Percentiles rank a stretch among this genome's conserved stretches.
Conservation (phyloP, 345 rosid genomes). For the Citrus reticulata region DNA sequence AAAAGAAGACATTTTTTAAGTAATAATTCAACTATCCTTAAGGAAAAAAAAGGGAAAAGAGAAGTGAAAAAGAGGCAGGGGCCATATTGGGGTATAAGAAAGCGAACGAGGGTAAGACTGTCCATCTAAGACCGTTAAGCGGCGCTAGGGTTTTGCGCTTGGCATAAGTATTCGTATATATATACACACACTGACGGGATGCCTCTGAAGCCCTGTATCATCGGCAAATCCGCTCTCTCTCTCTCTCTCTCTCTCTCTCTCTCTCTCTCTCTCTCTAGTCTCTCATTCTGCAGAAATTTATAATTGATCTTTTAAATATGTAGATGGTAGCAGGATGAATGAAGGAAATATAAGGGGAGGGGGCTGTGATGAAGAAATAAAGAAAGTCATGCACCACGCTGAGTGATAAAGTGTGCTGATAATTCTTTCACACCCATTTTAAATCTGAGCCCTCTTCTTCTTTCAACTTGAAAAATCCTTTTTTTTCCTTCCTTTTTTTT, state of each 20-base stretch:
- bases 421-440: slow-evolving; percentile 42
- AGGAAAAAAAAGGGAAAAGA: not conserved
- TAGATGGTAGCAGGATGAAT: not conserved
- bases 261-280: too few species aligned
- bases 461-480: not conserved
- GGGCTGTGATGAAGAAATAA: slow-evolving; percentile 42
- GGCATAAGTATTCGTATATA: not conserved
- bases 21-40: too few species aligned
- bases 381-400: slow-evolving; percentile 71
- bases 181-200: too few species aligned
- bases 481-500: too few species aligned
- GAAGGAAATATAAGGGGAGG: not conserved
- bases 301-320: too few species aligned
- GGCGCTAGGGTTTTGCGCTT: not conserved
- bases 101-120: slow-evolving; percentile 1
- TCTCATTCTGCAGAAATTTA: too few species aligned
- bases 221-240: too few species aligned
- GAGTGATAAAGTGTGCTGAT: slow-evolving; percentile 44
- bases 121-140: not conserved
- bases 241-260: too few species aligned
- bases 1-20: too few species aligned
- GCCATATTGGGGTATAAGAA: not conserved
- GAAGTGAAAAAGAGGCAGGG: not conserved
- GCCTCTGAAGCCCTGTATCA: not conserved
- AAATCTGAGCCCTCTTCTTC: slow-evolving; percentile 35